Evolutionary conservation across 2,329 filamentous ascomycete genomes (phyloP).

Genomic region (Paracoccidioides lutzii): DNA sequence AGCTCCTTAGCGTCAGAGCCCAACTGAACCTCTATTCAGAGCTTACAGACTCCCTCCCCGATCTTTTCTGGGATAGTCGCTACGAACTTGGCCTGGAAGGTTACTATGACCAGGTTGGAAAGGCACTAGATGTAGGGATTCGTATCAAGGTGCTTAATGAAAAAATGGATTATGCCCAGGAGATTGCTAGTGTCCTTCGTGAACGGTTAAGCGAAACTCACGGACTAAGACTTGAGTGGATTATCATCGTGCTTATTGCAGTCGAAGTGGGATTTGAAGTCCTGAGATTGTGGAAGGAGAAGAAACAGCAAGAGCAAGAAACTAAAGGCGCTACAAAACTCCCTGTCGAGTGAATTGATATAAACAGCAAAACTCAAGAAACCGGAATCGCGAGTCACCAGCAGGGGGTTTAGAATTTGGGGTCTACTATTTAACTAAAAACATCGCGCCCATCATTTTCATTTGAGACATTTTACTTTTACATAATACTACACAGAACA

Average conservation of each 20-base stretch:
- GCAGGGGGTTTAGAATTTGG: not conserved
- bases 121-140: conserved; percentile 78
- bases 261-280: conserved; percentile 88
- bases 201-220: conserved; percentile 87
- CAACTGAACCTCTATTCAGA: conserved; percentile 96
- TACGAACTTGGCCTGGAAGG: conserved; percentile 82
- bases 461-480: not conserved
- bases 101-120: conserved; percentile 89
- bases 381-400: not conserved
- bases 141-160: conserved; percentile 86
- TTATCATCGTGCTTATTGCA: conserved; percentile 85
- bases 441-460: not conserved
- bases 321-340: not conserved
- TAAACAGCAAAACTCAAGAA: not conserved
- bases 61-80: conserved; percentile 90
- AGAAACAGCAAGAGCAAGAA: conserved; percentile 27
- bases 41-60: conserved; percentile 84
- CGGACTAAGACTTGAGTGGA: conserved; percentile 77
- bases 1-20: conserved; percentile 75
- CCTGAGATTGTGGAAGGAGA: conserved; percentile 56
- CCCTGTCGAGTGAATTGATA: not conserved
- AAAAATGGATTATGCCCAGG: conserved; percentile 95
- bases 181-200: conserved; percentile 79
- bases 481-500: not conserved
- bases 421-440: not conserved